Evolutionary conservation across 345 rosid species (phyloP).

Genomic region (Gossypium ekmanianum): DNA sequence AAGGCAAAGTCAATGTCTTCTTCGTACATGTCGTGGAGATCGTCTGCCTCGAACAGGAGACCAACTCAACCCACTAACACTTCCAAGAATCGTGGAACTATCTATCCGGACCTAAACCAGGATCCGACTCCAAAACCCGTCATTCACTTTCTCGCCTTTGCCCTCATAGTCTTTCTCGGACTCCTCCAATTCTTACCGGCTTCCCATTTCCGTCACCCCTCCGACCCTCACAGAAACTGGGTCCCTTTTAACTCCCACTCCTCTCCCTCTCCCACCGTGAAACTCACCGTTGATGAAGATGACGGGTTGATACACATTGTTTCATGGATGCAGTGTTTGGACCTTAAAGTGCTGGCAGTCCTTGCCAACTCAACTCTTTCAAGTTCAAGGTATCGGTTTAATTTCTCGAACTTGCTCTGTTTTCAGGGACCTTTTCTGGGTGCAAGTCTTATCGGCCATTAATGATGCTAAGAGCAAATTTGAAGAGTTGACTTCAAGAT

Average conservation of each 20-base stretch:
- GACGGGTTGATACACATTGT: conserved; percentile 38
- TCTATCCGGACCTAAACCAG: not conserved
- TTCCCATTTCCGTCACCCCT: conserved; percentile 39
- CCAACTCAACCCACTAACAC: conserved; percentile 3
- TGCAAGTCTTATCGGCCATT: not conserved
- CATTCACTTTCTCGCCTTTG: conserved; percentile 26
- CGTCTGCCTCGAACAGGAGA: conserved; percentile 18
- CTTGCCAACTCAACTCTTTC: conserved; percentile 43
- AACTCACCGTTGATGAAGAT: conserved; percentile 14
- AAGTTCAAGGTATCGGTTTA: conserved; percentile 30
- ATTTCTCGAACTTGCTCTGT: not conserved
- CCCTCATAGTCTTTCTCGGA: conserved; percentile 23
- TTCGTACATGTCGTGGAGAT: conserved; percentile 9
- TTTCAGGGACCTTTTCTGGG: not conserved
- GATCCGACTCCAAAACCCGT: conserved; percentile 24
- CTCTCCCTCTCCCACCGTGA: conserved; percentile 22
- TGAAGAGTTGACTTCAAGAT: not conserved
- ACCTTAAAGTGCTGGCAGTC: conserved; percentile 41
- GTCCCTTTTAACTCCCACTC: conserved; percentile 21
- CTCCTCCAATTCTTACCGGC: conserved; percentile 40
- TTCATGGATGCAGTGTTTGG: conserved; percentile 46
- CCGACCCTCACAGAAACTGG: conserved; percentile 38
- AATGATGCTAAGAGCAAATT: not conserved
- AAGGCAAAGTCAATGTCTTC: conserved; percentile 18
- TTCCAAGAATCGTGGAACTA: conserved; percentile 2